Evolutionary conservation across 768 basidiomycete genomes (phyloP).

Genomic region (Suillus ampliporus): DNA sequence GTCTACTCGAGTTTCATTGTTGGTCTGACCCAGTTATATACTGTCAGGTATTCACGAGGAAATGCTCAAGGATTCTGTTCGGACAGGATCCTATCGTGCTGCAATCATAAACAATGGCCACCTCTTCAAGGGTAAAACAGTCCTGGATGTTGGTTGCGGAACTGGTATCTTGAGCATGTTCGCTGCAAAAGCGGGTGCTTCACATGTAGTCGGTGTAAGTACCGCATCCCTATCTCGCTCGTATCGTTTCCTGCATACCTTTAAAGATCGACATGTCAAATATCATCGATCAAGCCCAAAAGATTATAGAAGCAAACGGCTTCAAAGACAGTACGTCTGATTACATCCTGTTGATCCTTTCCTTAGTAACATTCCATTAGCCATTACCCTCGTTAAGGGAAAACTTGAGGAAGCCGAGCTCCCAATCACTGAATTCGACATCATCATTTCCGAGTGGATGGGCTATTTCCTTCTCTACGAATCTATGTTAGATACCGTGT

Average conservation of each 20-base stretch:
- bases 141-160: slow-evolving; percentile 97
- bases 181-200: slow-evolving; percentile 93
- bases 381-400: slow-evolving; percentile 95
- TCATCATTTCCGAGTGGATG: slow-evolving; percentile 99
- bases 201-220: slow-evolving; percentile 90
- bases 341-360: slow-evolving; percentile 1
- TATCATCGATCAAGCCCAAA: slow-evolving; percentile 98
- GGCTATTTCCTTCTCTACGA: slow-evolving; percentile 99
- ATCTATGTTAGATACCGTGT: slow-evolving; percentile 98
- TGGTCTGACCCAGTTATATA: slow-evolving; percentile 1
- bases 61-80: slow-evolving; percentile 97
- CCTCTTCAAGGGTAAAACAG: slow-evolving; percentile 95
- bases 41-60: slow-evolving; percentile 93
- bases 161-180: slow-evolving; percentile 99
- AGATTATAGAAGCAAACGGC: slow-evolving; percentile 95
- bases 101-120: slow-evolving; percentile 95
- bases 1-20: not conserved
- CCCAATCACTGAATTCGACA: slow-evolving; percentile 92
- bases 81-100: slow-evolving; percentile 92
- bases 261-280: slow-evolving; percentile 98
- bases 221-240: slow-evolving; percentile 12
- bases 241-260: slow-evolving; percentile 17
- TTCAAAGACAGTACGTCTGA: slow-evolving; percentile 85
- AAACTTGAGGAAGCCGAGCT: slow-evolving; percentile 94
- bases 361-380: slow-evolving; percentile 45